Evolutionary conservation across 495 filamentous ascomycete species (phyloP), one percentile per base, ranked within the genome.

Genomic region (Aspergillus funiculosus): DNA sequence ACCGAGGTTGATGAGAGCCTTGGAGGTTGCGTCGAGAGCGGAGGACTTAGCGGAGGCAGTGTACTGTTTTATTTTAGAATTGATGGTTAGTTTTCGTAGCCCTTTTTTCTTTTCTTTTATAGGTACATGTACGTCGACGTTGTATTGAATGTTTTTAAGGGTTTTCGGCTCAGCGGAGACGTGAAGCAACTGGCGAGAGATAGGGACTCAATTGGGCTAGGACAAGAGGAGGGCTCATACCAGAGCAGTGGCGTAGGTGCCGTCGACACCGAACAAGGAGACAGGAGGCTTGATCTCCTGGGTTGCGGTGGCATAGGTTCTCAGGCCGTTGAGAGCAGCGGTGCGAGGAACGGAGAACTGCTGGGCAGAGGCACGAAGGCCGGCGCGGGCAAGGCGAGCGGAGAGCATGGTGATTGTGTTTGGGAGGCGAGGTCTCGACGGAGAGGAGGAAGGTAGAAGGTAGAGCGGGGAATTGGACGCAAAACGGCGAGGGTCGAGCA

Each of bases 201-300:
- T n/a, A n/a, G n/a, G n/a, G n/a, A n/a, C 34, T 8, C 18, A 25
- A 13, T 24, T 21, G 5, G 20, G 29, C n/a, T 34, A 14, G 20
- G n/a, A 6, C 10, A 15, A 13, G n/a, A 17, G 10, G 28, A 36
- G 54, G 51, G 51, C 46, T 69, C 81, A 66, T 88, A 98, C 92
- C 82, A 98, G 76, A 74, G 92, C 92, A 76, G 81, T 87, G 60
- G 92, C 94, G 74, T 98, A 98, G 61, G 91, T 97, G 59, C 92
- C 92, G 68, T 96, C 92, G 71, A 98, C 75, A 50, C 92, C 92
- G 71, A 86, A 98, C 52, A 98, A 76, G 43, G 89, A 79, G 62
- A 96, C 77, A 41, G 92, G 92, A 51, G 90, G 81, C 75, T 86
- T 90, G 61, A 81, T 71, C 36, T 81, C 78, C 60, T 80, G 77